These are phyloP conservation scores for Fusarium metavorans DNA, from an alignment of 2,329 filamentous ascomycete genomes.

Conservation along the genomic window DNA sequence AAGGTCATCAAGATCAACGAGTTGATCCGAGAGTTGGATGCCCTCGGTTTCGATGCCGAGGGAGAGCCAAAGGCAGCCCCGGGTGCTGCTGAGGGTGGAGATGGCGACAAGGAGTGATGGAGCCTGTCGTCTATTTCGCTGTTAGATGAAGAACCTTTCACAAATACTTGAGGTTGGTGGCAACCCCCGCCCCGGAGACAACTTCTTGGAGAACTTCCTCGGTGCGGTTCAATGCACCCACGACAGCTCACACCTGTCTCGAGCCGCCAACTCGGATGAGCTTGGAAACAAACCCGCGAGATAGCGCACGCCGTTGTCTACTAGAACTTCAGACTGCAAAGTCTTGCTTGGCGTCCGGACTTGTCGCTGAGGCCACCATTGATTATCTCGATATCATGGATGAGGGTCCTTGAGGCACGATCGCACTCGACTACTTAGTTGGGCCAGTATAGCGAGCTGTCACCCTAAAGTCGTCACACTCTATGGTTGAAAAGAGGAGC, in stretches of 20 bases:
- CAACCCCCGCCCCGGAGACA: neutral
- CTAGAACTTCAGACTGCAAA: neutral
- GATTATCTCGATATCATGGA: neutral
- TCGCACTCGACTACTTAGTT: neutral
- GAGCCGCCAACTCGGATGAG: neutral
- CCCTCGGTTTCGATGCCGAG: constrained; percentile 84
- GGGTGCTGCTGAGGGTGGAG: constrained; percentile 15
- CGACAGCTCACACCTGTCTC: neutral
- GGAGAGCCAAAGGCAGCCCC: constrained; percentile 66
- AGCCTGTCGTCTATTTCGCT: neutral
- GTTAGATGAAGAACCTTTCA: neutral
- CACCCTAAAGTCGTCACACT: neutral
- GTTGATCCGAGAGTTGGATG: constrained; percentile 87
- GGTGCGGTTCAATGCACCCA: neutral
- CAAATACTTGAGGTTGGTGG: neutral
- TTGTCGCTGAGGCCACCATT: neutral
- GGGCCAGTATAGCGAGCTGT: neutral
- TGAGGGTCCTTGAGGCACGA: neutral
- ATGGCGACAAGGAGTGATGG: constrained; percentile 42
- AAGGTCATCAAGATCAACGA: constrained; percentile 99
- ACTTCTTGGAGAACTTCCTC: neutral
- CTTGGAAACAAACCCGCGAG: neutral
- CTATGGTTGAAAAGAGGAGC: neutral
- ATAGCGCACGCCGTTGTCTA: neutral
- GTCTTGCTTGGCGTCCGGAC: neutral